Conservation (phyloP, 345 rosid genomes). For the Syzygium aromaticum region DNA sequence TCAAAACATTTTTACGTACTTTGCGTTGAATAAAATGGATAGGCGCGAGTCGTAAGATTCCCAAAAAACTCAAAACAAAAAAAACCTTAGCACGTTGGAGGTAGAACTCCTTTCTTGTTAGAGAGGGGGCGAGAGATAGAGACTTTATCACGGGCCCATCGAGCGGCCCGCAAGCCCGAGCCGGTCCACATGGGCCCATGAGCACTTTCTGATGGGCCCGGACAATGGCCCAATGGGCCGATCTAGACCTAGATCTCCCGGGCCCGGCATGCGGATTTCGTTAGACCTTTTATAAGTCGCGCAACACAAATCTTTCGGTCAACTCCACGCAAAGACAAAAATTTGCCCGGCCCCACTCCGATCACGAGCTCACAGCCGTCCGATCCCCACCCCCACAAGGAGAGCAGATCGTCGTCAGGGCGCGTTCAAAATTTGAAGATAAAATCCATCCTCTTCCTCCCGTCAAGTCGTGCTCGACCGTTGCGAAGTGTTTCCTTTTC, state of each 20-base stretch:
- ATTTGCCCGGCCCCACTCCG: background rate
- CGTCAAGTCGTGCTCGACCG: constrained; percentile 19
- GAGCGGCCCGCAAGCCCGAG: background rate
- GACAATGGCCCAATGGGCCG: background rate
- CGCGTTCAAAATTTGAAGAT: constrained; percentile 35
- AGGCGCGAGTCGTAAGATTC: background rate
- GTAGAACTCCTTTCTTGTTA: background rate
- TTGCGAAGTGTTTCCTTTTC: constrained; percentile 1
- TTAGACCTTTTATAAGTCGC: no score
- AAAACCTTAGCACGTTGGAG: background rate
- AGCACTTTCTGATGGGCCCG: background rate
- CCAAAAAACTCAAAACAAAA: background rate
- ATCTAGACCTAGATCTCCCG: background rate
- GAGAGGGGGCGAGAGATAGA: background rate
- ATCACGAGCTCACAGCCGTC: background rate
- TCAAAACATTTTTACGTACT: background rate
- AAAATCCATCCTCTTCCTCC: background rate
- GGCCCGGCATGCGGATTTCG: background rate
- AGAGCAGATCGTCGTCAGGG: background rate
- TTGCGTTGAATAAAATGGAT: background rate
- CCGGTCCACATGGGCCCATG: background rate
- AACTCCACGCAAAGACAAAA: background rate
- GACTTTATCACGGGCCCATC: background rate
- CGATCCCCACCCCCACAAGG: background rate
- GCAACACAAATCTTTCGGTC: background rate